Base-by-base conservation (phyloP, 768 basidiomycete species). In the Pleurotus platypus region DNA sequence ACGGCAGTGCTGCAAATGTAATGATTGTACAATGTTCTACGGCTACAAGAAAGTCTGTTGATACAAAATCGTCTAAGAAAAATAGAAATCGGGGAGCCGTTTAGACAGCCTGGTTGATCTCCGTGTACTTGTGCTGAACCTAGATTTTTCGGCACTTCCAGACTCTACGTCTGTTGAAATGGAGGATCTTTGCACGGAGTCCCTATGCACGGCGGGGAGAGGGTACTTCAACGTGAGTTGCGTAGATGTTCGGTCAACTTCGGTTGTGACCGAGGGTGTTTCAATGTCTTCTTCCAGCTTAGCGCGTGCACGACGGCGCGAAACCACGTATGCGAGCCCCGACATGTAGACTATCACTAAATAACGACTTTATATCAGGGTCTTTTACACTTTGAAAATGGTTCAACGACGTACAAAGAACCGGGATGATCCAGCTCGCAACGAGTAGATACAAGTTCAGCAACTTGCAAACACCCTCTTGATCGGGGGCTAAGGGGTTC, bases 401-500 rank as follows among this genome's bases (percentile, higher is more conserved):
- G 30, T 9, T 35, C 11, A 35, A 35, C 11, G 2, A 69, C 83
- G 60, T 58, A 86, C 85, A 67, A 43, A 85, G 64, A 2, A 67
- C 66, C 20, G 85, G 85, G 49, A 75, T 67, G 40, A 83, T 62
- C 85, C 85, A 86, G 61, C 75, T 80, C 42, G 73, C 75, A 1
- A 82, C 61, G 49, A 82, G 57, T 37, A 83, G 77, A 60, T 75
- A 84, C 4, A 77, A 62, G 55, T 76, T 75, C 38, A 84, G 67
- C 7, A 81, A 66, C 54, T 70, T 70, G 62, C 84, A 86, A n/a
- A 77, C 66, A 8, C 71, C 75, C 51, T 70, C 66, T 45, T 75
- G 68, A 59, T 78, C 72, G 8, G 70, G 62, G 54, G 72, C 79
- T 81, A 49, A 15, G 5, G 49, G 35, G 13, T n/a, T 40, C 50